phyloP scores from a whole-genome alignment of 495 filamentous ascomycete genomes.

The Filosporella fistucella region DNA sequence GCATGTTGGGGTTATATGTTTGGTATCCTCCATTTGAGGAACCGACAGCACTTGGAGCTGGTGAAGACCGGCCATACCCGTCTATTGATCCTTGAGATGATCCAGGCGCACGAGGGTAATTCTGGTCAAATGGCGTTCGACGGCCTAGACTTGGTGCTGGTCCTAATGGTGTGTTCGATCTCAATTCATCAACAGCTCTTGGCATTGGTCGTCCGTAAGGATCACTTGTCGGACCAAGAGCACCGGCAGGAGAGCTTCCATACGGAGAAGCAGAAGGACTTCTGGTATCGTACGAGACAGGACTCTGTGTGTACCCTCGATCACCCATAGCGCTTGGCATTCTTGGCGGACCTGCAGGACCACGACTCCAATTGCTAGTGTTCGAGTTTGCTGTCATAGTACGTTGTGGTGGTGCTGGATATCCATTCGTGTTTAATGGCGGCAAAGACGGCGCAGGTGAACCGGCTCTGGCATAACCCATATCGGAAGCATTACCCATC shows the following conservation, averaged over 20 bases:
- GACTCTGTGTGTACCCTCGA: constrained; percentile 21
- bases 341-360: constrained; percentile 13
- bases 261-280: not conserved
- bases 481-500: constrained; percentile 50
- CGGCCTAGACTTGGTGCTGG: constrained; percentile 13
- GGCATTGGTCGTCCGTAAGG: constrained; percentile 19
- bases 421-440: constrained; percentile 28
- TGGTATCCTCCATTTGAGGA: constrained; percentile 16
- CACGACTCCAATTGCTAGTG: constrained; percentile 14
- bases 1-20: constrained; percentile 19
- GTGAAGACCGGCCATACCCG: constrained; percentile 31
- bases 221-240: constrained; percentile 4
- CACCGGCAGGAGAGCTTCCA: not conserved
- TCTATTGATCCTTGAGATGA: not conserved
- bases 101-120: constrained; percentile 8
- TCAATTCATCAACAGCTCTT: constrained; percentile 7
- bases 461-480: constrained; percentile 49
- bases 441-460: constrained; percentile 40
- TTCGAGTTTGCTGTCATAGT: constrained; percentile 20
- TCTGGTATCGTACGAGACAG: constrained; percentile 18
- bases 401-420: constrained; percentile 26
- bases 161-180: constrained; percentile 16
- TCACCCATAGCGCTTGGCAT: constrained; percentile 22
- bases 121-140: constrained; percentile 18
- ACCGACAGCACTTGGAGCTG: constrained; percentile 23